These are phyloP conservation scores for Eleusine indica DNA, from an alignment of 176 grass and related monocot species.

Conservation along the genomic window DNA sequence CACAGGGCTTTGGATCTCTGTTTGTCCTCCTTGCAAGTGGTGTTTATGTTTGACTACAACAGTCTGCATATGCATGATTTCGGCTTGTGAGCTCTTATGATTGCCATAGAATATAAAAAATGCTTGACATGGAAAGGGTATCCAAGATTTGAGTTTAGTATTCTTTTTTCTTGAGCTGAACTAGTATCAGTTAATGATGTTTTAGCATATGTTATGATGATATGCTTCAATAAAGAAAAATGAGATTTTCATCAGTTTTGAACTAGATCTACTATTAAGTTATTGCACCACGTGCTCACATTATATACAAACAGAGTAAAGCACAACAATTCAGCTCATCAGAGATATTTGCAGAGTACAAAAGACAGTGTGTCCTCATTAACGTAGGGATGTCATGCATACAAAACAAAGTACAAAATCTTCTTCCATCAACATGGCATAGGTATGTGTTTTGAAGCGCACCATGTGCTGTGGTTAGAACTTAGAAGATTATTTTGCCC, in stretches of 20 bases:
- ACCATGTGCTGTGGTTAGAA: not conserved
- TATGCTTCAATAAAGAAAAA: not conserved
- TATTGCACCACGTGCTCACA: not conserved
- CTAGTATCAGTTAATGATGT: not conserved
- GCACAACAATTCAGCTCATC: not conserved
- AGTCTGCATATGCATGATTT: not conserved
- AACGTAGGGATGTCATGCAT: not conserved
- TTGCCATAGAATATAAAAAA: not conserved
- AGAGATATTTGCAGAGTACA: not conserved
- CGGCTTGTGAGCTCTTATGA: not conserved
- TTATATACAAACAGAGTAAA: not conserved
- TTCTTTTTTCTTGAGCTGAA: not conserved
- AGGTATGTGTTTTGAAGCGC: not conserved
- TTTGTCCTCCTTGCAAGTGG: conserved; percentile 66
- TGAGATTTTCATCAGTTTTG: not conserved
- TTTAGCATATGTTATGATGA: not conserved
- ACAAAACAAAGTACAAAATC: not conserved
- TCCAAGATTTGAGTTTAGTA: not conserved
- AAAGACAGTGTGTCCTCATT: not conserved
- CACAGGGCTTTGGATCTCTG: conserved; percentile 71
- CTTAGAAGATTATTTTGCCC: not conserved
- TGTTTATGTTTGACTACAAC: conserved; percentile 54
- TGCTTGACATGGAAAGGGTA: not conserved
- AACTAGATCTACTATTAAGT: not conserved
- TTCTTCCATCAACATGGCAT: not conserved